Percentiles rank a stretch among this genome's conserved stretches.
Evolutionary conservation across 2,329 filamentous ascomycete species (phyloP).

Genomic region (Nakataea oryzae): DNA sequence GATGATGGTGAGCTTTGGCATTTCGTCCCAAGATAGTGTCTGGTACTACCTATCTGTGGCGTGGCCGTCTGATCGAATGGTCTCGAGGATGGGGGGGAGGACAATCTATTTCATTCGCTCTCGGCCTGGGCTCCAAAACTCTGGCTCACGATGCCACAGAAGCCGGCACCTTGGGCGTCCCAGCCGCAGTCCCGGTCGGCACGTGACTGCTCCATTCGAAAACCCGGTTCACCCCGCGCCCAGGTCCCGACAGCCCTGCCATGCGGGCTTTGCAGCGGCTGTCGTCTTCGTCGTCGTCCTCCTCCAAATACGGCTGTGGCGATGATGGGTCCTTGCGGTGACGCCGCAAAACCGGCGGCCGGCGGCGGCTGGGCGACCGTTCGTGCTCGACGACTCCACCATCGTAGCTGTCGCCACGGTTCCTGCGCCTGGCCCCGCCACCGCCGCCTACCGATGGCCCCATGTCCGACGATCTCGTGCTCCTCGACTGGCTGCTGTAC

Average conservation of each 20-base stretch:
- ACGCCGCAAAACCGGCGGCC: neutral
- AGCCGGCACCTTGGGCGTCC: neutral
- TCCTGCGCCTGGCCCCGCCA: neutral
- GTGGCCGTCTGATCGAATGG: neutral
- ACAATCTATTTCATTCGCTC: neutral
- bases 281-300: neutral
- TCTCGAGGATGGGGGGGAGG: neutral
- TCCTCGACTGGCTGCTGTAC: slow-evolving; percentile 18
- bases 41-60: neutral
- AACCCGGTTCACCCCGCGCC: slow-evolving; percentile 35
- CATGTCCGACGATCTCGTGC: slow-evolving; percentile 18
- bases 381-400: neutral
- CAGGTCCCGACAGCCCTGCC: slow-evolving; percentile 34
- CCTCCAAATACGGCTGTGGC: neutral
- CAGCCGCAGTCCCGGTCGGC: slow-evolving; percentile 25
- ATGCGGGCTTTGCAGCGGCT: slow-evolving; percentile 12
- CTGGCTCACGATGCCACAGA: neutral
- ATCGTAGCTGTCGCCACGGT: slow-evolving; percentile 1
- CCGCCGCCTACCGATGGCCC: neutral
- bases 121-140: neutral
- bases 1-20: neutral
- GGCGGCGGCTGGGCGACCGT: neutral
- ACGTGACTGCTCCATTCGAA: slow-evolving; percentile 38
- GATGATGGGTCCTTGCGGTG: neutral
- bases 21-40: neutral